These are phyloP conservation scores for Neurospora africana DNA, from an alignment of 495 filamentous ascomycete species.

Conservation along the genomic window DNA sequence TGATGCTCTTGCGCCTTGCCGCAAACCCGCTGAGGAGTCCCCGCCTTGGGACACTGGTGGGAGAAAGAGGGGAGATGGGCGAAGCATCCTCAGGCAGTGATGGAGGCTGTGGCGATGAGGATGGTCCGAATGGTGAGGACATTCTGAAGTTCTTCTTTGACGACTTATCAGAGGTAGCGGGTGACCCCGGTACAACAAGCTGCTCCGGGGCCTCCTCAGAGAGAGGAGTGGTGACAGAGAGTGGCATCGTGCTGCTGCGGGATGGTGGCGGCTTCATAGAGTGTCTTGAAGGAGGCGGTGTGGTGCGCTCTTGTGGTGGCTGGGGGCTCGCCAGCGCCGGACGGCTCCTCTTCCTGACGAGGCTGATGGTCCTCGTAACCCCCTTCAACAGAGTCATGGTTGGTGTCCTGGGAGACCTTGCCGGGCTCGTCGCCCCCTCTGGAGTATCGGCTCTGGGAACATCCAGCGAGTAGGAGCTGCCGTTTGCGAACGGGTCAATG, in stretches of 20 bases:
- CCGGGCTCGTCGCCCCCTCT: conserved; percentile 8
- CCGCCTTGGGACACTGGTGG: conserved; percentile 13
- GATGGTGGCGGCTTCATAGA: neutral
- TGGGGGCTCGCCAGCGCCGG: conserved; percentile 24
- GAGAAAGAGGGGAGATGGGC: neutral
- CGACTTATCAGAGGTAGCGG: neutral
- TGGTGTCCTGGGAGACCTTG: conserved; percentile 27
- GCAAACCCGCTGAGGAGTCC: conserved; percentile 32
- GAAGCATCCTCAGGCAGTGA: neutral
- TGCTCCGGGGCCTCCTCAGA: neutral
- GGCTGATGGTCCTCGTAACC: conserved; percentile 32
- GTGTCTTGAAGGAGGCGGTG: neutral
- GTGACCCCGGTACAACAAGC: neutral
- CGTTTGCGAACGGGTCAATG: conserved; percentile 36
- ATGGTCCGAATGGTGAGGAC: neutral
- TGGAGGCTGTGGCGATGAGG: neutral
- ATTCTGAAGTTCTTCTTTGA: neutral
- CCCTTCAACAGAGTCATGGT: conserved; percentile 30
- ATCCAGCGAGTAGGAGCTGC: conserved; percentile 27
- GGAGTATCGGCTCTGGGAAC: conserved; percentile 14
- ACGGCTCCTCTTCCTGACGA: conserved; percentile 37
- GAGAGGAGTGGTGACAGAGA: neutral
- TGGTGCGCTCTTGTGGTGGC: neutral
- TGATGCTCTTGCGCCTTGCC: conserved; percentile 31
- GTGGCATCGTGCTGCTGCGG: neutral